Evolutionary conservation across 2,329 filamentous ascomycete genomes (phyloP), one percentile per base, ranked within the genome.

Genomic region (Karstenula rhodostoma): DNA sequence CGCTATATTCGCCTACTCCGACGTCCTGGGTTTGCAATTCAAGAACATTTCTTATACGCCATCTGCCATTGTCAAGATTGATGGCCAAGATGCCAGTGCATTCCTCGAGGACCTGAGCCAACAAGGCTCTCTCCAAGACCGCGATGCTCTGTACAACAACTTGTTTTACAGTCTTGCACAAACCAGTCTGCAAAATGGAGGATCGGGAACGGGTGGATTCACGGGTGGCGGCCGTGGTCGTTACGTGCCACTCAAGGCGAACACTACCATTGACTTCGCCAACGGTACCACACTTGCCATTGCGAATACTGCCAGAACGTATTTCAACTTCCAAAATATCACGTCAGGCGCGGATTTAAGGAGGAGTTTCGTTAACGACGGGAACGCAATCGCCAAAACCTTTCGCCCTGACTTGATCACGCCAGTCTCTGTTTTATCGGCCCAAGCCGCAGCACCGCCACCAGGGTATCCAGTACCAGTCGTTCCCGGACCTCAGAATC

Each of bases 71-170:
- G 77, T 79, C 0, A 67, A 83, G 60, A 88, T 90, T 65, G 86
- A 90, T 65, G 86, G 83, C 10, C 71, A 80, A 40, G 80, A 86
- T 42, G 84, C 81, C 2, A 81, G 79, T 9, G 78, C 78, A 2
- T 85, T 80, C 61, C 74, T 87, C 4, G 76, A 83, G 32, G 74
- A 81, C 1, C 78, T 80, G 65, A 82, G 82, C 37, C 75, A 81
- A 57, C 77, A 77, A 57, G 83, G 84, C 58, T 75, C 72, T 33
- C 79, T 82, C 22, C 86, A 88, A 64, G 86, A 88, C 61, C 80
- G 79, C 2, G 86, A 88, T 73, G 85, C 86, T 27, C 79, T 86
- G 58, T 89, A 84, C 77, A 83, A 83, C 72, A 81, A 80, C 55
- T 59, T 82, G 22, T 83, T 83, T 68, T 83, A 82, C 61, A 73